Evolutionary conservation across 2,329 filamentous ascomycete genomes (phyloP).

Genomic region (Clonostachys chloroleuca): DNA sequence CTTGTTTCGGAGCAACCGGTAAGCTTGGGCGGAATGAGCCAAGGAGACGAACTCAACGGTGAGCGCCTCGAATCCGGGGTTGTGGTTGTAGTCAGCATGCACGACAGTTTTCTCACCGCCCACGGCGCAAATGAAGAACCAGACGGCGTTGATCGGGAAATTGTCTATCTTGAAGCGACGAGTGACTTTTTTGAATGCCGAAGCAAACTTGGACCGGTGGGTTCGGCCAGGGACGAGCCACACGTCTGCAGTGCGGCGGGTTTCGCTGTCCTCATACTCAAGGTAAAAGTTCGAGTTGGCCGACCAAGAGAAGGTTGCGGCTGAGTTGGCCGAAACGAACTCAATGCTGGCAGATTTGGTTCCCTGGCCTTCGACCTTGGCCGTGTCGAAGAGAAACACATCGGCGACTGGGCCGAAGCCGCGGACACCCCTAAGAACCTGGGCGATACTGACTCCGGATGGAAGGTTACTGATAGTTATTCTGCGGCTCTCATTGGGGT

Average conservation of each 20-base stretch:
- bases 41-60: slow-evolving; percentile 1
- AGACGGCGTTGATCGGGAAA: not conserved
- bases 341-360: slow-evolving; percentile 10
- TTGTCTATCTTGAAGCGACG: not conserved
- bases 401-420: slow-evolving; percentile 6
- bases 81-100: slow-evolving; percentile 1
- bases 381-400: slow-evolving; percentile 2
- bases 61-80: not conserved
- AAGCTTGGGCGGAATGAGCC: not conserved
- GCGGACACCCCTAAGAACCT: slow-evolving; percentile 11
- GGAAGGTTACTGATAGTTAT: slow-evolving; percentile 14
- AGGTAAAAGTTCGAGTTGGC: not conserved
- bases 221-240: not conserved
- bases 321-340: slow-evolving; percentile 5
- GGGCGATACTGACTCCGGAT: not conserved
- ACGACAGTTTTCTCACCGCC: slow-evolving; percentile 4
- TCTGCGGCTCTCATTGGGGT: slow-evolving; percentile 8
- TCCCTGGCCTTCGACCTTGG: not conserved
- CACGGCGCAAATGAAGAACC: not conserved
- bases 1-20: not conserved
- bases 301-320: not conserved
- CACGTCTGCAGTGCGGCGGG: no score
- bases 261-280: no score
- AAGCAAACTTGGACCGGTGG: not conserved
- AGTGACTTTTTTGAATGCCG: not conserved